phyloP scores from a whole-genome alignment of 2,329 filamentous ascomycete genomes.

The Keithomyces neogunnii region DNA sequence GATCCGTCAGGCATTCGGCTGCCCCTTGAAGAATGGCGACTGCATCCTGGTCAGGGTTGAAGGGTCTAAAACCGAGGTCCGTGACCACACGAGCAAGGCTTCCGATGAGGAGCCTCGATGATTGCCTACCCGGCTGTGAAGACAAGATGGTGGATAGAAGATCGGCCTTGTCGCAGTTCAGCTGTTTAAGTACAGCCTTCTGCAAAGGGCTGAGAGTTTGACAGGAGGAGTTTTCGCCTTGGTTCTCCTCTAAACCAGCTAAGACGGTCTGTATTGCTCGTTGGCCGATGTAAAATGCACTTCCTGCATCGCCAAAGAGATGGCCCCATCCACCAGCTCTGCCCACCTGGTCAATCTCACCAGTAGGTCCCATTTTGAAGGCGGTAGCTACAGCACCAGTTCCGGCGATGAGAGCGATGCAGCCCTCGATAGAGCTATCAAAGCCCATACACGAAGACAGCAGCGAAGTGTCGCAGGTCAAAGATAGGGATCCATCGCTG shows the following conservation, averaged over 20 bases:
- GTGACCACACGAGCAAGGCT: not conserved
- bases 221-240: not conserved
- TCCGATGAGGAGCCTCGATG: not conserved
- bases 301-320: constrained; percentile 33
- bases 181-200: not conserved
- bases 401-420: constrained; percentile 30
- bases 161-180: not conserved
- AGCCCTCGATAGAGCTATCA: constrained; percentile 8
- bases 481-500: constrained; percentile 29
- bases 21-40: not conserved
- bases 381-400: constrained; percentile 33
- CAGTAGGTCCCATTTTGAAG: constrained; percentile 16
- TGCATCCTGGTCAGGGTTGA: not conserved
- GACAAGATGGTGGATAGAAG: not conserved
- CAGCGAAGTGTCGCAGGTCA: not conserved
- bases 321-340: constrained; percentile 34
- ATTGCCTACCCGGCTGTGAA: not conserved
- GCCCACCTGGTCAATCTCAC: constrained; percentile 15
- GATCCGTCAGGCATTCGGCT: constrained; percentile 10
- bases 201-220: not conserved
- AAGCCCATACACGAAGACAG: not conserved
- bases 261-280: constrained; percentile 20
- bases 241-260: not conserved
- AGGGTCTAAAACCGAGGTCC: not conserved
- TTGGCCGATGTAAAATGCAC: constrained; percentile 30